These are phyloP conservation scores for Malus orientalis DNA, from an alignment of 306 rosid genomes.

Conservation along the genomic window DNA sequence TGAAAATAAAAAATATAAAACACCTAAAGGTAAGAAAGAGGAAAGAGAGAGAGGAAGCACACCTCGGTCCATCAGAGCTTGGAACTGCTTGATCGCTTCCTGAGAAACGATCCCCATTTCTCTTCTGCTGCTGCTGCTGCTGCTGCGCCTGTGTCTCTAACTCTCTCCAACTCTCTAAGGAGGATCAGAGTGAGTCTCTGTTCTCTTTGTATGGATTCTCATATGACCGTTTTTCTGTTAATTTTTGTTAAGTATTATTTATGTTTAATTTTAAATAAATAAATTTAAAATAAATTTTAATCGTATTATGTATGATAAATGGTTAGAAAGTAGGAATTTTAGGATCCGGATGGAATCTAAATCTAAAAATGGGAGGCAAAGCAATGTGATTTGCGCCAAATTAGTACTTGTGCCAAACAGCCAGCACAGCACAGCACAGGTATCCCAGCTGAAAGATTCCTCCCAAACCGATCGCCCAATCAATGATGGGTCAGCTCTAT, in stretches of 20 bases:
- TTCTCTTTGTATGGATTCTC: not conserved
- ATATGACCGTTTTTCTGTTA: too few relatives aligned
- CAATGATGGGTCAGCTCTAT: not conserved
- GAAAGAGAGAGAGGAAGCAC: not conserved
- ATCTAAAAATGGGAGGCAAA: too few relatives aligned
- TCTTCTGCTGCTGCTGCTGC: not conserved
- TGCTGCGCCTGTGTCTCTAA: not conserved
- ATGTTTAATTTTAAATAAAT: too few relatives aligned
- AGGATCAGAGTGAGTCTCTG: not conserved
- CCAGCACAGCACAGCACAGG: too few relatives aligned
- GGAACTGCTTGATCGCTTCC: conserved; percentile 60
- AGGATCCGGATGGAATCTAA: too few relatives aligned
- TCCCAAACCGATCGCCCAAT: not conserved
- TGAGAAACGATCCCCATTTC: conserved; percentile 65
- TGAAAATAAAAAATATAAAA: not conserved
- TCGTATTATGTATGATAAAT: too few relatives aligned
- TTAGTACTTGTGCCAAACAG: too few relatives aligned
- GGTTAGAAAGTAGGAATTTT: too few relatives aligned
- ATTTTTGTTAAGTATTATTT: too few relatives aligned
- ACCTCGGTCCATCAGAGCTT: conserved; percentile 77
- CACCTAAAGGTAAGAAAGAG: not conserved
- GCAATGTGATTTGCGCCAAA: too few relatives aligned
- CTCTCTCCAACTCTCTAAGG: too few relatives aligned
- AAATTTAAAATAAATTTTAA: too few relatives aligned
- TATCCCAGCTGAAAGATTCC: not conserved